Percentiles rank a stretch among this genome's conserved stretches.
Evolutionary conservation across 2,329 filamentous ascomycete genomes (phyloP).

Genomic region (Polychaeton citri): DNA sequence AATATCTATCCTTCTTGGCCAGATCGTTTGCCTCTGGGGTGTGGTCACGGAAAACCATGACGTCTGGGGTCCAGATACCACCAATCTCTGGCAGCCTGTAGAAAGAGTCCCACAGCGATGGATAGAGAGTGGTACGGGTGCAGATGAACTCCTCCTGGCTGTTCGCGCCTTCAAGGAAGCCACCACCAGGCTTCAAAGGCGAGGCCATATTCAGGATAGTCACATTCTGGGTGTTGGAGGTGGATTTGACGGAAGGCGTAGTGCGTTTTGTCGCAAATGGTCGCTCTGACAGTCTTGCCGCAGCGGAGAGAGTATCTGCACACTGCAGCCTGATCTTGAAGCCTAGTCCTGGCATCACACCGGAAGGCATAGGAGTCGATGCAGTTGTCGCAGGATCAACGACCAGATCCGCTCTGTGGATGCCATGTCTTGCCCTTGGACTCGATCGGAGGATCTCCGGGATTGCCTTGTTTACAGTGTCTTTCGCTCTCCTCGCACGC

Average conservation of each 20-base stretch:
- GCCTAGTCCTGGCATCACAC: conserved; percentile 5
- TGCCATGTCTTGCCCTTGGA: conserved; percentile 41
- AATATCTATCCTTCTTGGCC: conserved; percentile 40
- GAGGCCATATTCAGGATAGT: conserved; percentile 53
- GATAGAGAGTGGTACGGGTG: conserved; percentile 45
- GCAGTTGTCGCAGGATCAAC: conserved; percentile 21
- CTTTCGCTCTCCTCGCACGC: conserved; percentile 24
- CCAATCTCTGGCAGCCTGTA: conserved; percentile 48
- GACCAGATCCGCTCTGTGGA: conserved; percentile 39
- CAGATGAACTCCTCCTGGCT: conserved; percentile 51
- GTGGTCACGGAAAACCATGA: conserved; percentile 43
- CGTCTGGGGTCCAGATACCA: conserved; percentile 43
- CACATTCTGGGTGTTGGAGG: conserved; percentile 26
- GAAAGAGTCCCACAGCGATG: conserved; percentile 43
- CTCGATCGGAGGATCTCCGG: conserved; percentile 42
- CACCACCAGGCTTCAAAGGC: conserved; percentile 46
- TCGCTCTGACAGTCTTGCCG: conserved; percentile 18
- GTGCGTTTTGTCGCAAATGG: conserved; percentile 10
- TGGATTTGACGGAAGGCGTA: conserved; percentile 3
- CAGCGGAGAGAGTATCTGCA: conserved; percentile 42
- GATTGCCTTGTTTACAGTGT: conserved; percentile 47
- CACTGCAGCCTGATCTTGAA: conserved; percentile 33
- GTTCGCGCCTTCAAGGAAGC: conserved; percentile 45
- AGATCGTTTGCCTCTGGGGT: conserved; percentile 25
- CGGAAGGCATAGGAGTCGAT: conserved; percentile 6